These are phyloP conservation scores for Medicago ruthenica DNA, from an alignment of 306 rosid genomes.

Conservation along the genomic window DNA sequence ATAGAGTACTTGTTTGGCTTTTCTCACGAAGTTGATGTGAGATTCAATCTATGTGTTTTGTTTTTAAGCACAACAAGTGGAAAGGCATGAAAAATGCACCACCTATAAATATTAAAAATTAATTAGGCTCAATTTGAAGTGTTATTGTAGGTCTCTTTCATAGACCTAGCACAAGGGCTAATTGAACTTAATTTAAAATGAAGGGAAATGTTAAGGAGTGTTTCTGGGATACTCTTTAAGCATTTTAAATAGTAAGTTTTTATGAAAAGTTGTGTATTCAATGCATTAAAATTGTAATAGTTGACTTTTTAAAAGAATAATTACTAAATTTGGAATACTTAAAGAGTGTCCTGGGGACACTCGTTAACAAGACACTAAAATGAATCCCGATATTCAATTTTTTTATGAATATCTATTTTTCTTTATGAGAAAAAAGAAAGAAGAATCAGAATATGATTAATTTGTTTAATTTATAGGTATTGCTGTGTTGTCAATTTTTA, in stretches of 20 bases:
- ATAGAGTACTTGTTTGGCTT: conserved; percentile 54
- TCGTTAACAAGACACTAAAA: too few relatives aligned
- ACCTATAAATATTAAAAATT: neutral
- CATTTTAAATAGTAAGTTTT: too few relatives aligned
- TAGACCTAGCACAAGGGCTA: conserved; percentile 43
- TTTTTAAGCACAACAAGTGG: conserved; percentile 42
- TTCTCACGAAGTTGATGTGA: conserved; percentile 45
- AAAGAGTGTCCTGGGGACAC: too few relatives aligned
- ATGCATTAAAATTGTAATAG: too few relatives aligned
- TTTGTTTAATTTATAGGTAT: neutral
- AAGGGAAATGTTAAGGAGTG: too few relatives aligned
- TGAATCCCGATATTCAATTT: too few relatives aligned
- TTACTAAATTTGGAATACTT: too few relatives aligned
- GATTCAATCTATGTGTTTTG: conserved; percentile 24
- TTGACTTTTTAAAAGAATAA: too few relatives aligned
- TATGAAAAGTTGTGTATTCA: too few relatives aligned
- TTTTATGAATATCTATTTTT: neutral
- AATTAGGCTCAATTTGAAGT: conserved; percentile 25
- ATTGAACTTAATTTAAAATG: neutral
- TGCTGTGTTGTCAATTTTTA: neutral
- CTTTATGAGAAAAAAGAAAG: neutral
- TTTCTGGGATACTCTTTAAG: too few relatives aligned
- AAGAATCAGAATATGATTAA: neutral
- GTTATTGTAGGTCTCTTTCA: conserved; percentile 40
- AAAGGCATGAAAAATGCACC: conserved; percentile 37